A percentile compares a stretch with the other conserved stretches of the same genome.
These are phyloP conservation scores for Beverwykella pulmonaria DNA, from an alignment of 495 filamentous ascomycete species.

Conservation along the genomic window DNA sequence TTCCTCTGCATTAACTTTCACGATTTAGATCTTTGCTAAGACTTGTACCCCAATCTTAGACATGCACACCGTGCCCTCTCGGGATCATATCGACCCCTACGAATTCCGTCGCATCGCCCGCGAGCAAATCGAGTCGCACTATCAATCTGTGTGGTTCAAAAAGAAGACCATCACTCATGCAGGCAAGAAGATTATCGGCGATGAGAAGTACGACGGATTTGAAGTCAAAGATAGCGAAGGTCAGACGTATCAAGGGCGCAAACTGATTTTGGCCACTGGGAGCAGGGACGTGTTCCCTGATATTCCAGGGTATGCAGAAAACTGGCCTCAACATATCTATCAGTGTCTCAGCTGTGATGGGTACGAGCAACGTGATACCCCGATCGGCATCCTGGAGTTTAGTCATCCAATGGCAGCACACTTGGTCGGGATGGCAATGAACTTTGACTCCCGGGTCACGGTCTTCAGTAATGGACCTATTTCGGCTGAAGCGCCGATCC, in stretches of 20 bases:
- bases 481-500: not conserved
- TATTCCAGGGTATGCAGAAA: conserved; percentile 28
- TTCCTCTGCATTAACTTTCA: no score
- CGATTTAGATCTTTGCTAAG: no score
- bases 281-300: conserved; percentile 28
- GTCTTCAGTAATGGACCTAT: conserved; percentile 31
- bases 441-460: conserved; percentile 22
- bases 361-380: conserved; percentile 24
- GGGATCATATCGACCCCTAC: conserved; percentile 47
- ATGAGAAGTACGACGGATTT: conserved; percentile 15
- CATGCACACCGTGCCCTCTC: conserved; percentile 59
- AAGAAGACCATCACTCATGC: conserved; percentile 39
- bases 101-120: conserved; percentile 38
- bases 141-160: conserved; percentile 50
- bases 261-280: conserved; percentile 33
- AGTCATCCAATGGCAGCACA: conserved; percentile 12
- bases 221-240: conserved; percentile 27
- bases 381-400: conserved; percentile 30
- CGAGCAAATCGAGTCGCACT: conserved; percentile 50
- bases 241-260: conserved; percentile 17
- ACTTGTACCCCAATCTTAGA: no score
- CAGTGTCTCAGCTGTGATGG: conserved; percentile 33
- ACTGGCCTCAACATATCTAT: conserved; percentile 29
- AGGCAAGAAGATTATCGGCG: conserved; percentile 13
- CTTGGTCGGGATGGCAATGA: conserved; percentile 16